These are phyloP conservation scores for Exophiala xenobiotica DNA, from an alignment of 2,329 filamentous ascomycete genomes.

Conservation along the genomic window DNA sequence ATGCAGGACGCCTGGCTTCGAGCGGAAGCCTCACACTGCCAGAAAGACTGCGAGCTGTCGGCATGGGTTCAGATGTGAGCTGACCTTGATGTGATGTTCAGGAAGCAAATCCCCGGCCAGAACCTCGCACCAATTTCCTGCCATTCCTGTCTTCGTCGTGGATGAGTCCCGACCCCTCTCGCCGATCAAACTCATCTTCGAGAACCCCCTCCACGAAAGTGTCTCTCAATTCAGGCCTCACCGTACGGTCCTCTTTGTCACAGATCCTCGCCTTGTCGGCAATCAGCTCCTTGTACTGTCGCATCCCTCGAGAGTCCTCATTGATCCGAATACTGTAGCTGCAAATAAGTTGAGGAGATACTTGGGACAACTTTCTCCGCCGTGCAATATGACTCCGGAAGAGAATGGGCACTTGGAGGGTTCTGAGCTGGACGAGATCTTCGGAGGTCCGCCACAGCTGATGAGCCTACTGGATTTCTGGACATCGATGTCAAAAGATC, in stretches of 20 bases:
- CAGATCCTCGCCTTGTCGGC: not conserved
- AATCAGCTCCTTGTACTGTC: not conserved
- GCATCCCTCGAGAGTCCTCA: not conserved
- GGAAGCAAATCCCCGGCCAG: not conserved
- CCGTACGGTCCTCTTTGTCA: not conserved
- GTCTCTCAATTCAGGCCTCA: not conserved
- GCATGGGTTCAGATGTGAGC: not conserved
- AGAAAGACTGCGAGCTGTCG: not conserved
- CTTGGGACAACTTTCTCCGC: not conserved
- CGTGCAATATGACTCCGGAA: not conserved
- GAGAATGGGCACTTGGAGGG: not conserved
- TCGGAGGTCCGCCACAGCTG: not conserved
- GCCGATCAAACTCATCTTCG: constrained; percentile 3
- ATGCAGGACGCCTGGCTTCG: too few species aligned
- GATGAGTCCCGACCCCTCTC: not conserved
- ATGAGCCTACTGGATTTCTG: not conserved
- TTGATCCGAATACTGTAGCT: not conserved
- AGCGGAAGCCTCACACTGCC: too few species aligned
- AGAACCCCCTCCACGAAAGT: constrained; percentile 1
- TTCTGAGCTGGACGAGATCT: not conserved
- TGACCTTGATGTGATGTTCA: not conserved
- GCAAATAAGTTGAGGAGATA: not conserved
- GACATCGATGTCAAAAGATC: not conserved
- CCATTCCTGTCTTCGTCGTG: not conserved
- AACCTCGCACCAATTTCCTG: not conserved